Evolutionary conservation across 352 stramenopile species (phyloP).

Genomic region (Phytophthora fragariae): DNA sequence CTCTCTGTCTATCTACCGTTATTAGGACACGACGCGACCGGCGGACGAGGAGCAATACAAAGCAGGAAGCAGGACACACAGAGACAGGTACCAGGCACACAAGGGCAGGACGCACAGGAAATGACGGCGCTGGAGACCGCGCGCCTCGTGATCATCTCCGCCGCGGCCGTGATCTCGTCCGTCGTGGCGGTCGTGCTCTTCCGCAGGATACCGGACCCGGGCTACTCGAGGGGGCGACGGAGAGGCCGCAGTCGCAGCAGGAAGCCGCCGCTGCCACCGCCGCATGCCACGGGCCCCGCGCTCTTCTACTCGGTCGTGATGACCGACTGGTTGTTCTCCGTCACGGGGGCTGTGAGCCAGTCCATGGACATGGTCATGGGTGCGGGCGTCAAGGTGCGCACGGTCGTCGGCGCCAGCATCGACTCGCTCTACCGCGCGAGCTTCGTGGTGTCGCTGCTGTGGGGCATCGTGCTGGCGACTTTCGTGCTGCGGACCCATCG

Average conservation of each 20-base stretch:
- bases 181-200: constrained; percentile 50
- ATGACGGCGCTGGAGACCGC: constrained; percentile 41
- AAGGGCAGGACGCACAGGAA: not conserved
- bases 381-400: constrained; percentile 41
- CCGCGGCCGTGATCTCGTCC: constrained; percentile 44
- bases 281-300: constrained; percentile 46
- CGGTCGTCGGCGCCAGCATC: constrained; percentile 50
- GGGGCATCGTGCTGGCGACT: constrained; percentile 52
- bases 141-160: constrained; percentile 52
- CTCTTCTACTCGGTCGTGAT: constrained; percentile 68
- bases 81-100: not conserved
- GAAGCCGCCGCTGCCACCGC: constrained; percentile 31
- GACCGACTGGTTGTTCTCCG: constrained; percentile 64
- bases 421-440: constrained; percentile 46
- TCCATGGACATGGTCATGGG: constrained; percentile 66
- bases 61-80: not conserved
- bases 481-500: constrained; percentile 53
- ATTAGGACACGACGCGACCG: not conserved
- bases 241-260: constrained; percentile 22
- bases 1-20: not conserved
- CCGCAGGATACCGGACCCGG: constrained; percentile 40
- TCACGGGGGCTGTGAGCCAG: constrained; percentile 58
- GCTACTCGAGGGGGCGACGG: constrained; percentile 8
- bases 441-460: constrained; percentile 60
- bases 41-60: not conserved